Evolutionary conservation across 176 grass and related monocot genomes (phyloP).

Genomic region (Oryza australiensis): DNA sequence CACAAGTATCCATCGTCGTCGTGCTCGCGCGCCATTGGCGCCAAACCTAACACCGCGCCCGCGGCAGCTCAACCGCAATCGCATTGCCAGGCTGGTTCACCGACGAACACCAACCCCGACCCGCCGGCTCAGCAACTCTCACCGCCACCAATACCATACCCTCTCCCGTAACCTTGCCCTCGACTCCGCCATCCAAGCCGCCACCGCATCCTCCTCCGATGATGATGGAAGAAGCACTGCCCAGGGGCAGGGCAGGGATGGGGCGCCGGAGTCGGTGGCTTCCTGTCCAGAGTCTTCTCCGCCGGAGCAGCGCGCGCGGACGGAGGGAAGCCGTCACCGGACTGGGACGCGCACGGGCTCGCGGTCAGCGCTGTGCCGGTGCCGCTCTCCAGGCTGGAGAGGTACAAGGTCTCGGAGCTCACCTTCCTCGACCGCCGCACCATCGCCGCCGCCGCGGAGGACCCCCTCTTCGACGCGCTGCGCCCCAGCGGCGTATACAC

Average conservation of each 20-base stretch:
- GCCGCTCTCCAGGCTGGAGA: constrained; percentile 77
- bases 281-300: constrained; percentile 67
- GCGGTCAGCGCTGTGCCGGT: constrained; percentile 55
- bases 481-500: constrained; percentile 87
- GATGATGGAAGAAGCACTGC: neutral
- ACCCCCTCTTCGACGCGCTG: constrained; percentile 76
- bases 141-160: no score
- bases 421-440: constrained; percentile 48
- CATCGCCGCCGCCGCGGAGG: constrained; percentile 46
- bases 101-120: no score
- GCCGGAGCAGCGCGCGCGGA: constrained; percentile 61
- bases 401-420: constrained; percentile 65
- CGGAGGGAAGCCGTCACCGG: constrained; percentile 37
- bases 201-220: constrained; percentile 12
- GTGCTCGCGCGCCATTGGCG: no score
- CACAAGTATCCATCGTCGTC: no score
- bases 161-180: constrained; percentile 18
- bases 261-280: constrained; percentile 54
- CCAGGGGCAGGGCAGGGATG: constrained; percentile 20
- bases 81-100: no score
- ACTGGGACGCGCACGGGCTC: constrained; percentile 83
- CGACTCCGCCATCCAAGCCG: constrained; percentile 43
- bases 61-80: no score
- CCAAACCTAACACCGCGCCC: no score
- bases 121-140: no score